Percentiles rank a stretch among this genome's conserved stretches.
These are phyloP conservation scores for Penicillium sp. DNA, from an alignment of 2,329 filamentous ascomycete genomes.

Conservation along the genomic window DNA sequence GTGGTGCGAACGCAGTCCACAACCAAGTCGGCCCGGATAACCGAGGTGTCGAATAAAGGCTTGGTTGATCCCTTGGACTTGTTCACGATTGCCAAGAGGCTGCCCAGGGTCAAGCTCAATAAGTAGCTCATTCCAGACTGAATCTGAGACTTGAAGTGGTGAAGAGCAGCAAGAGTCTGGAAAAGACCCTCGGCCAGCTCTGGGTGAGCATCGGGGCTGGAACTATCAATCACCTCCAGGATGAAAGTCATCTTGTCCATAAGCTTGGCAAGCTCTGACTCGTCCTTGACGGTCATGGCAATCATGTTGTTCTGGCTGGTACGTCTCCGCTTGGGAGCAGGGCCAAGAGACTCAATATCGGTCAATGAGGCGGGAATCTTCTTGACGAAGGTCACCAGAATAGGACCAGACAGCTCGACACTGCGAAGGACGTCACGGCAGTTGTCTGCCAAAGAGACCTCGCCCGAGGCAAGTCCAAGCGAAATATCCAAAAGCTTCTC, in stretches of 20 bases:
- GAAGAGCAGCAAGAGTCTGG: slow-evolving; percentile 78
- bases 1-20: slow-evolving; percentile 93
- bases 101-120: slow-evolving; percentile 78
- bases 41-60: slow-evolving; percentile 68
- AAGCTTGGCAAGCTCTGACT: slow-evolving; percentile 63
- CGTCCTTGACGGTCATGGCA: slow-evolving; percentile 60
- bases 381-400: slow-evolving; percentile 70
- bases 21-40: slow-evolving; percentile 82
- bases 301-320: slow-evolving; percentile 71
- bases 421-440: slow-evolving; percentile 67
- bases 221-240: slow-evolving; percentile 81
- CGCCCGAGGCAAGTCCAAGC: slow-evolving; percentile 27
- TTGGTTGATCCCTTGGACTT: slow-evolving; percentile 56
- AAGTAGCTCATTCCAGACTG: slow-evolving; percentile 88
- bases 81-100: slow-evolving; percentile 79
- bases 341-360: slow-evolving; percentile 68
- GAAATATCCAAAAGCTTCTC: slow-evolving; percentile 44
- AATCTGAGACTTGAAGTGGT: slow-evolving; percentile 76
- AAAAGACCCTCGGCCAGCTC: slow-evolving; percentile 78
- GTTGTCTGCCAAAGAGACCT: slow-evolving; percentile 31
- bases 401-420: slow-evolving; percentile 69
- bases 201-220: slow-evolving; percentile 69
- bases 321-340: slow-evolving; percentile 74
- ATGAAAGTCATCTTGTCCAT: slow-evolving; percentile 81
- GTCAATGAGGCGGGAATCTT: slow-evolving; percentile 68